These are phyloP conservation scores for Sclerotiophoma versabilis DNA, from an alignment of 2,329 filamentous ascomycete genomes.

Conservation along the genomic window DNA sequence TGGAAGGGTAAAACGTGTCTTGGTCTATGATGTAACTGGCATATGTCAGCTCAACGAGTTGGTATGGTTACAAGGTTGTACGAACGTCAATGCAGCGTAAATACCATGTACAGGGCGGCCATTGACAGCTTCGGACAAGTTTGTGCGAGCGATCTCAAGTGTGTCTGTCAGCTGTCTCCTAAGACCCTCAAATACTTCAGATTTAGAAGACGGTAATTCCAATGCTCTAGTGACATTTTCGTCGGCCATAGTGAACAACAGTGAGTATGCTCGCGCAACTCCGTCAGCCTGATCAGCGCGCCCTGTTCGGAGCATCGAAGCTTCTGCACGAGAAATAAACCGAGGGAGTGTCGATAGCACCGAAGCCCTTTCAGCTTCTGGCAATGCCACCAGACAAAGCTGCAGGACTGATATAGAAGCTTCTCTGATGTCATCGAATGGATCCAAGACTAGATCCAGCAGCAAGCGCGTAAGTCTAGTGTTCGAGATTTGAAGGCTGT, in stretches of 20 bases:
- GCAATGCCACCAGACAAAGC: conserved; percentile 35
- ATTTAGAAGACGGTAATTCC: conserved; percentile 36
- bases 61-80: background rate
- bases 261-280: conserved; percentile 76
- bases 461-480: conserved; percentile 65
- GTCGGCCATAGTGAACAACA: conserved; percentile 67
- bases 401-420: conserved; percentile 57
- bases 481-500: conserved; percentile 55
- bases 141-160: conserved; percentile 65
- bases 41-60: background rate
- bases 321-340: conserved; percentile 54
- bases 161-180: conserved; percentile 70
- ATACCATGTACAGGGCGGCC: conserved; percentile 56
- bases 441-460: conserved; percentile 82
- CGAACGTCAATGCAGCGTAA: conserved; percentile 48
- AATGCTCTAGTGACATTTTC: conserved; percentile 3
- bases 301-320: conserved; percentile 72
- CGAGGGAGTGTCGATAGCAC: conserved; percentile 25
- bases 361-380: conserved; percentile 17
- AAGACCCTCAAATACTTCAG: conserved; percentile 64
- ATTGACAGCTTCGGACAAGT: conserved; percentile 68
- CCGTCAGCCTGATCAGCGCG: conserved; percentile 93
- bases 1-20: conserved; percentile 40
- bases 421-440: conserved; percentile 88
- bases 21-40: conserved; percentile 59